Conservation (phyloP, 2,329 filamentous ascomycete genomes). For the Colletotrichum karsti region DNA sequence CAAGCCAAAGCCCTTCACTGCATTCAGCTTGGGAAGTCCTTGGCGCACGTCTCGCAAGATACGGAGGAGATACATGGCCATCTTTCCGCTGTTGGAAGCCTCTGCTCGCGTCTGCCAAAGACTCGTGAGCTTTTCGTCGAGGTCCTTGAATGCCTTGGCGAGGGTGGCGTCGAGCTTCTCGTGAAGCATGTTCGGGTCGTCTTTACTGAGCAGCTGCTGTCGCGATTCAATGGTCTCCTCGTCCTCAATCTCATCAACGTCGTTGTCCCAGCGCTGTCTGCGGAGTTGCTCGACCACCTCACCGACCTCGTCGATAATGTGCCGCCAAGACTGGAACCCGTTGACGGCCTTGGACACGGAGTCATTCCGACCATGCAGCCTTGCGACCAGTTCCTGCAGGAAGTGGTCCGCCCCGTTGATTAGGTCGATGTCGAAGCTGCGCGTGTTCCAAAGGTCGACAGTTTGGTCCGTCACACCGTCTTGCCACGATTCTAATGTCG, state of each 20-base stretch:
- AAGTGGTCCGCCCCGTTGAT: constrained; percentile 72
- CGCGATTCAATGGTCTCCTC: constrained; percentile 74
- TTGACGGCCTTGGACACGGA: constrained; percentile 69
- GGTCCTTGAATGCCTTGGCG: constrained; percentile 61
- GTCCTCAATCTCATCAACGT: constrained; percentile 77
- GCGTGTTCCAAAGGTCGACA: constrained; percentile 72
- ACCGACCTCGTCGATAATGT: constrained; percentile 74
- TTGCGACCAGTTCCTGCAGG: constrained; percentile 73
- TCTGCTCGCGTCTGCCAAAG: constrained; percentile 58
- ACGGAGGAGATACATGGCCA: constrained; percentile 75
- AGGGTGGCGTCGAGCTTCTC: constrained; percentile 66
- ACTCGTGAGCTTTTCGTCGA: constrained; percentile 63
- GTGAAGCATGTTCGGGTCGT: constrained; percentile 73
- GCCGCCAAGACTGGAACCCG: constrained; percentile 77
- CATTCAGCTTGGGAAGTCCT: constrained; percentile 64
- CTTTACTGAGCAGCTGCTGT: constrained; percentile 73
- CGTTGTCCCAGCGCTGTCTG: constrained; percentile 78
- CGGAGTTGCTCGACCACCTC: constrained; percentile 71
- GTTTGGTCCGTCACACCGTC: constrained; percentile 58
- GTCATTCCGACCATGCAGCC: constrained; percentile 77
- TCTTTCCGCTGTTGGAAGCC: constrained; percentile 56
- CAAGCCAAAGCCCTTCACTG: constrained; percentile 64
- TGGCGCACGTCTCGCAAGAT: constrained; percentile 78
- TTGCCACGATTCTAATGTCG: constrained; percentile 69
- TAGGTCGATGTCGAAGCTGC: constrained; percentile 71